phyloP scores from a whole-genome alignment of 2,329 filamentous ascomycete species.

The Colletotrichum gigasporum region DNA sequence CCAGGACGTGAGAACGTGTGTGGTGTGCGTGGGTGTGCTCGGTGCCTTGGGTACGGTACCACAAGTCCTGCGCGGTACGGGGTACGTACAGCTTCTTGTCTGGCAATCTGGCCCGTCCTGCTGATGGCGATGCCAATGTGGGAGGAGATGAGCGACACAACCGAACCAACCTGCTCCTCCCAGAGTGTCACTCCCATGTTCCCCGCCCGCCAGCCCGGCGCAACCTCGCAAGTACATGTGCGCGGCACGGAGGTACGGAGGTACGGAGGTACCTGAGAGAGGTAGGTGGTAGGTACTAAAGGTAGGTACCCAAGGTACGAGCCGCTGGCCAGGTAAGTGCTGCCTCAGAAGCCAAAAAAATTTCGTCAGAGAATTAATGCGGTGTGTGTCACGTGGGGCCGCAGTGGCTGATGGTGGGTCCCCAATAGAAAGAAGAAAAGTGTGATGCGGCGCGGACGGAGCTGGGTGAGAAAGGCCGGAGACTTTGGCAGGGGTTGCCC shows the following conservation, averaged over 20 bases:
- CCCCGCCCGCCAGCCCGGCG: background rate
- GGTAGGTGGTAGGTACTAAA: background rate
- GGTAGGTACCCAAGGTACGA: background rate
- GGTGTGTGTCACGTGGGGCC: conserved; percentile 31
- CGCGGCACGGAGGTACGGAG: background rate
- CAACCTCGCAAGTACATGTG: too few species aligned
- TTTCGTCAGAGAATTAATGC: conserved; percentile 27
- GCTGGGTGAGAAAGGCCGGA: conserved; percentile 23
- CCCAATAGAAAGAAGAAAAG: conserved; percentile 26
- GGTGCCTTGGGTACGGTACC: conserved; percentile 14
- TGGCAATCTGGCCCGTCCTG: background rate
- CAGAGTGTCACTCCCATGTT: conserved; percentile 2
- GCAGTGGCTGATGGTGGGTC: conserved; percentile 24
- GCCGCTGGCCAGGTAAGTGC: conserved; percentile 6
- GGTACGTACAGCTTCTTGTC: background rate
- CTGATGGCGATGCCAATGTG: background rate
- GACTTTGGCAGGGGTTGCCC: conserved; percentile 13
- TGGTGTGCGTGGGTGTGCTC: background rate
- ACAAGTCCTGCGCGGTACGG: background rate
- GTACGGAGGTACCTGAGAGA: background rate
- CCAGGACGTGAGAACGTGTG: background rate
- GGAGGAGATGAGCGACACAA: background rate
- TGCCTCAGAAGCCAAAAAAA: conserved; percentile 11
- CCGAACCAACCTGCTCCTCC: conserved; percentile 13
- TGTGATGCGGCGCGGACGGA: conserved; percentile 27